These are phyloP conservation scores for Drechmeria coniospora DNA, from an alignment of 2,329 filamentous ascomycete species.

Conservation along the genomic window DNA sequence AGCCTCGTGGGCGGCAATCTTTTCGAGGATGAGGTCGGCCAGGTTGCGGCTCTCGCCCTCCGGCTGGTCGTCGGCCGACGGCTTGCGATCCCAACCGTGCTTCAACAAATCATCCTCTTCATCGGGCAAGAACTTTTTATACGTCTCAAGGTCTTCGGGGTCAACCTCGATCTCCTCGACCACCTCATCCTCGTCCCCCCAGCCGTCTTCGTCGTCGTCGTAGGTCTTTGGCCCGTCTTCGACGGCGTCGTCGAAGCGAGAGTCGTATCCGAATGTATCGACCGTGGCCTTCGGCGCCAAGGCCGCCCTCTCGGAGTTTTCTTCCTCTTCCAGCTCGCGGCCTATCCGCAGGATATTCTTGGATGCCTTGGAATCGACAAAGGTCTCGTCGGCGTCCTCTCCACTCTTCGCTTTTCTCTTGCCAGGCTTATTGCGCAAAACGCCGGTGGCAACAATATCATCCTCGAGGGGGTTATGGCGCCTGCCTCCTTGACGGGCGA, in stretches of 20 bases:
- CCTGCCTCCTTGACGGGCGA: slow-evolving; percentile 37
- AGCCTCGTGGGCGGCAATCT: slow-evolving; percentile 84
- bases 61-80: slow-evolving; percentile 27
- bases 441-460: slow-evolving; percentile 58
- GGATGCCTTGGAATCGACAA: slow-evolving; percentile 77
- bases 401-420: slow-evolving; percentile 52
- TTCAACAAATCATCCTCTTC: slow-evolving; percentile 59
- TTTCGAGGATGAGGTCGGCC: slow-evolving; percentile 82
- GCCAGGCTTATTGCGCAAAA: slow-evolving; percentile 58
- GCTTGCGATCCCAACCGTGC: slow-evolving; percentile 40
- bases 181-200: slow-evolving; percentile 65
- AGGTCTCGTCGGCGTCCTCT: slow-evolving; percentile 49
- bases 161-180: slow-evolving; percentile 67
- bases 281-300: slow-evolving; percentile 22
- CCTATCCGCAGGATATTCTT: slow-evolving; percentile 81
- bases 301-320: slow-evolving; percentile 25
- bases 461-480: slow-evolving; percentile 86
- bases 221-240: slow-evolving; percentile 24
- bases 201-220: slow-evolving; percentile 49
- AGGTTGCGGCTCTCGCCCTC: slow-evolving; percentile 55
- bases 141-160: slow-evolving; percentile 75
- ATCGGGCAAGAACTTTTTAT: slow-evolving; percentile 73
- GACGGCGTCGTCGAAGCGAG: slow-evolving; percentile 47
- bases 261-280: slow-evolving; percentile 63
- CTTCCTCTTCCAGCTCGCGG: slow-evolving; percentile 75